These are phyloP conservation scores for Cutaneotrichosporon dermatis DNA, from an alignment of 1,284 basidiomycete genomes.

Conservation along the genomic window DNA sequence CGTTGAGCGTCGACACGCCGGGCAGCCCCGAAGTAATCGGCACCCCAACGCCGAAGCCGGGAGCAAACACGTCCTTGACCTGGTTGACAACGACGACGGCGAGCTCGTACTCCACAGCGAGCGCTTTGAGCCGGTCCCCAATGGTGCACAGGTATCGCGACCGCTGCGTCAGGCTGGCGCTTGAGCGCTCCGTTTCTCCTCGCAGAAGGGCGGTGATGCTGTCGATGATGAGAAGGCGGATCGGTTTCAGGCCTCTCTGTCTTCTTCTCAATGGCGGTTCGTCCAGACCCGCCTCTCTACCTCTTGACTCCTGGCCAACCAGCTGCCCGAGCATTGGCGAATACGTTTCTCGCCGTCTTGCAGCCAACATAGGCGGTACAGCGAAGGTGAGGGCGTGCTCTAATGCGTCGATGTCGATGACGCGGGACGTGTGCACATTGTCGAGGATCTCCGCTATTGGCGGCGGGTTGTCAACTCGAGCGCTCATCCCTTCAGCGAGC, in stretches of 20 bases:
- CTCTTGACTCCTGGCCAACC: too few relatives aligned
- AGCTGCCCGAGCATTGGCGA: constrained; percentile 6
- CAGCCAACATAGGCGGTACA: constrained; percentile 59
- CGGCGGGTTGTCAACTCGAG: constrained; percentile 1
- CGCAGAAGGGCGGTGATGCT: constrained; percentile 76
- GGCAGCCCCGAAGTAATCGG: background rate
- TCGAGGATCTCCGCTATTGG: constrained; percentile 50
- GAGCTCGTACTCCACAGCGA: constrained; percentile 61
- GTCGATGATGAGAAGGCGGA: constrained; percentile 69
- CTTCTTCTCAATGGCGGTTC: background rate
- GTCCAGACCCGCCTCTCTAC: too few relatives aligned
- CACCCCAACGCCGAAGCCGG: background rate
- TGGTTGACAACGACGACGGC: constrained; percentile 81
- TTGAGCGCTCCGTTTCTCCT: constrained; percentile 27
- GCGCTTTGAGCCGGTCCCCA: constrained; percentile 61
- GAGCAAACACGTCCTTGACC: constrained; percentile 66
- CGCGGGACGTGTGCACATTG: constrained; percentile 61
- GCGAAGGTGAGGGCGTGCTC: constrained; percentile 61
- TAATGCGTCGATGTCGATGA: constrained; percentile 60
- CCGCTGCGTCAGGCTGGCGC: constrained; percentile 61
- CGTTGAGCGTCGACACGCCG: background rate
- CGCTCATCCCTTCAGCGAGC: constrained; percentile 34
- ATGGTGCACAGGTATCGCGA: constrained; percentile 65
- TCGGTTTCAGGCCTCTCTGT: constrained; percentile 23
- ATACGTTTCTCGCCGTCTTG: background rate